Evolutionary conservation across 768 basidiomycete genomes (phyloP), one percentile per base, ranked within the genome.

Genomic region (Rickenella mellea): DNA sequence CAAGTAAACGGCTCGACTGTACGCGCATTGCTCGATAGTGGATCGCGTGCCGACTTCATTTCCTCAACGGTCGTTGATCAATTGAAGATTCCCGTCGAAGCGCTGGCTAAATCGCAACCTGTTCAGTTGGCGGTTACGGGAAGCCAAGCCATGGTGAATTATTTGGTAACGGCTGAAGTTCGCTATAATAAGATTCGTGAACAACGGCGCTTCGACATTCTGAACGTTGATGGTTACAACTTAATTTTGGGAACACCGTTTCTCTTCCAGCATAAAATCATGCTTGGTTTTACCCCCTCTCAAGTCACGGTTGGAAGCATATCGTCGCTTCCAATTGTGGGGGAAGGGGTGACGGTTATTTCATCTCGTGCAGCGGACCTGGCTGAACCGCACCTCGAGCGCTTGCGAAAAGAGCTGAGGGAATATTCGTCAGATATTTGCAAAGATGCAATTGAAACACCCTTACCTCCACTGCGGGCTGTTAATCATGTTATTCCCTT

Each of bases 21-120:
- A 0, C 43, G 56, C 2, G 65, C 68, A 0, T 43, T 72, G 5
- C 19, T 69, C 0, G 67, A 69, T 42, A 55, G 57, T 0, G 68
- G 67, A 0, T 69, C 63, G 0, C 42, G 65, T 1, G 64, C 65
- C 1, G 69, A 71, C 45, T 69, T 72, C 41, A 57, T 72, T 21
- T 65, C 65, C 0, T 49, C 59, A 0, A 59, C 51, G 1, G 19
- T 70, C 0, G 62, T 59, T 0, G 61, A 67, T 38, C 69, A 72
- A 44, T 42, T 71, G 3, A 52, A 55, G 2, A 27, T 66, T 0
- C 42, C 51, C 22, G 43, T 41, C 1, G 43, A 47, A 0, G 45
- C 50, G 9, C 47, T 71, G 1, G 54, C 38, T 0, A 55, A 56
- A 21, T 68, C 63, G 2, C 17, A 71, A 2, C 42, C 55, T 0